Evolutionary conservation across 371 early-diverging fungal genomes (phyloP).

Genomic region (Actinomortierella ambigua): DNA sequence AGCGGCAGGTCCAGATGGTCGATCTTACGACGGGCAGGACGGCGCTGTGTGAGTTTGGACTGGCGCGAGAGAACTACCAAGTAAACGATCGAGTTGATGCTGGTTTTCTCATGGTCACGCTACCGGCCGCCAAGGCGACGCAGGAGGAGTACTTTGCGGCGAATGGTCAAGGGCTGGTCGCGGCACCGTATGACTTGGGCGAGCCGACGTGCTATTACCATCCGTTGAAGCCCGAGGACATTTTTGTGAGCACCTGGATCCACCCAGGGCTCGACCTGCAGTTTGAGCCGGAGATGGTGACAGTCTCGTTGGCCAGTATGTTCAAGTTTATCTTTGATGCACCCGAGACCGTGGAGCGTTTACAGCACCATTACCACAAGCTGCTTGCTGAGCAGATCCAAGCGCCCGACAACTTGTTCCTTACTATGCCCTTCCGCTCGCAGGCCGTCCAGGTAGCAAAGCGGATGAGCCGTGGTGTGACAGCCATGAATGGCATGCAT

Average conservation of each 20-base stretch:
- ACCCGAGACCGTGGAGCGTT: conserved; percentile 15
- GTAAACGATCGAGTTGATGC: no score
- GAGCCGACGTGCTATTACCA: no score
- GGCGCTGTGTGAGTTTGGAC: conserved; percentile 30
- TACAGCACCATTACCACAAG: conserved; percentile 22
- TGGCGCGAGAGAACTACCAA: conserved; percentile 30
- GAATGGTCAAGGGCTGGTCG: no score
- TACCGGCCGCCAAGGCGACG: no score
- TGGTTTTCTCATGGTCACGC: no score
- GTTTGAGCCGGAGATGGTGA: conserved; percentile 22
- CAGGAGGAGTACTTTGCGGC: no score
- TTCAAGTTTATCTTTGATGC: conserved; percentile 28
- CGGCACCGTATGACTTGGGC: no score
- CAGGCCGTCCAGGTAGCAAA: conserved; percentile 22
- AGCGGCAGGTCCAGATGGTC: conserved; percentile 22
- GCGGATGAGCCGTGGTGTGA: not conserved
- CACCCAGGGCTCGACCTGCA: conserved; percentile 35
- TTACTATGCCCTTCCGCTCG: conserved; percentile 36
- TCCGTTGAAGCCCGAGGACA: conserved; percentile 5
- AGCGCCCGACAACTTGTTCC: conserved; percentile 32
- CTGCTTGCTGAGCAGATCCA: conserved; percentile 22
- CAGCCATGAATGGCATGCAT: no score
- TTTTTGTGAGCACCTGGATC: conserved; percentile 30
- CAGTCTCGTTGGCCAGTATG: conserved; percentile 18
- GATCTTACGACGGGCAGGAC: conserved; percentile 29